phyloP scores from a whole-genome alignment of 2,329 filamentous ascomycete species.

The Alternaria tenuissima region DNA sequence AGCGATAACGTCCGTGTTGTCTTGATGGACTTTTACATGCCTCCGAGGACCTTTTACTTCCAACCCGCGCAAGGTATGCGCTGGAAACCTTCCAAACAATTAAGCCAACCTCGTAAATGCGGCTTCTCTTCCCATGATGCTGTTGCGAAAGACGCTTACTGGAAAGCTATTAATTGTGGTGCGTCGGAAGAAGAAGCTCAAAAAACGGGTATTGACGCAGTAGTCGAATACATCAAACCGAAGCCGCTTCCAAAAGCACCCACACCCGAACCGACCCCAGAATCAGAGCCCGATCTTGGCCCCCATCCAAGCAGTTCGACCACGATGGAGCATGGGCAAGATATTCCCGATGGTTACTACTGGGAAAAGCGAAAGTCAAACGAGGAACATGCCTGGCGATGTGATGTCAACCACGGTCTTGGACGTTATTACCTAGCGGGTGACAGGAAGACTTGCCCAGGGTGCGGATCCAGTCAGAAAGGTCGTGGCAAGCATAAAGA shows the following conservation, averaged over 20 bases:
- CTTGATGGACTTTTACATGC: slow-evolving; percentile 42
- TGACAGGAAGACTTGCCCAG: slow-evolving; percentile 33
- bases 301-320: slow-evolving; percentile 37
- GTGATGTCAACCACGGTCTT: slow-evolving; percentile 38
- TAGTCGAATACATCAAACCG: slow-evolving; percentile 21
- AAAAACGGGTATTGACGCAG: slow-evolving; percentile 21
- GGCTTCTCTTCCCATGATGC: slow-evolving; percentile 30
- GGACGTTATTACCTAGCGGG: slow-evolving; percentile 43
- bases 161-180: slow-evolving; percentile 23
- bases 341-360: slow-evolving; percentile 27
- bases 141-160: slow-evolving; percentile 37
- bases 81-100: slow-evolving; percentile 32
- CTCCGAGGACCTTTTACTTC: slow-evolving; percentile 19
- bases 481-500: slow-evolving; percentile 16
- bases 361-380: slow-evolving; percentile 17
- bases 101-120: slow-evolving; percentile 10
- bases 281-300: slow-evolving; percentile 27
- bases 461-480: slow-evolving; percentile 28
- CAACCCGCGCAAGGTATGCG: slow-evolving; percentile 24
- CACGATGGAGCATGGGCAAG: slow-evolving; percentile 39
- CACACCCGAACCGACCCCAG: slow-evolving; percentile 19
- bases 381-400: slow-evolving; percentile 37
- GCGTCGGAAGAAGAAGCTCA: slow-evolving; percentile 21
- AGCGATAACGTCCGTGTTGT: slow-evolving; percentile 12
- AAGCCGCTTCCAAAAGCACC: slow-evolving; percentile 21